A percentile compares a stretch with the other conserved stretches of the same genome.
phyloP scores from a whole-genome alignment of 805 yeast species.

The Cyberlindnera saturnus region DNA sequence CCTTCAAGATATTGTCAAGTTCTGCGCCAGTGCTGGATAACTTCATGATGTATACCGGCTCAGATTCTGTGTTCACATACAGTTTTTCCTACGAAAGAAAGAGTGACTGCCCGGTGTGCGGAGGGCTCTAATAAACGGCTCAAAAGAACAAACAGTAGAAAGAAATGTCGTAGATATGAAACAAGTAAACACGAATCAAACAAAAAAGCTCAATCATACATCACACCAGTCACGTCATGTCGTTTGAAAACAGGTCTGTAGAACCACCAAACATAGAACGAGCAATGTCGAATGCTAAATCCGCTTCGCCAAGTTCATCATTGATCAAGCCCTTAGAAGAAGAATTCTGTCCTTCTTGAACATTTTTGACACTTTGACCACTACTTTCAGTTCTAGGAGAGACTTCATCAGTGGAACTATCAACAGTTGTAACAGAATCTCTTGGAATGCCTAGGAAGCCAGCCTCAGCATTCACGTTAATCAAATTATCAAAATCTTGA shows the following conservation, averaged over 20 bases:
- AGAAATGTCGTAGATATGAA: too few relatives aligned
- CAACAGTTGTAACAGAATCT: not conserved
- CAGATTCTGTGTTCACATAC: constrained; percentile 69
- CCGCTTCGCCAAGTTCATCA: constrained; percentile 11
- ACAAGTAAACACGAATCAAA: too few relatives aligned
- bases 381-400: constrained; percentile 16
- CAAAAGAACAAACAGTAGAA: not conserved
- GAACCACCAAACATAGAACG: constrained; percentile 23
- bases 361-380: not conserved
- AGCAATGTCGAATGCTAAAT: constrained; percentile 22
- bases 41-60: constrained; percentile 85
- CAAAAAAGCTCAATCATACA: not conserved
- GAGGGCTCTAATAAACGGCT: constrained; percentile 26
- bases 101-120: constrained; percentile 74
- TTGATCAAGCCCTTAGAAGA: not conserved
- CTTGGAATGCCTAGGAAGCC: not conserved
- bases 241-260: not conserved
- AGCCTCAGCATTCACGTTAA: not conserved
- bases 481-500: constrained; percentile 8
- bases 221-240: not conserved
- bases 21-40: constrained; percentile 62
- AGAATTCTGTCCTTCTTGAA: not conserved
- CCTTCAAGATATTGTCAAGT: constrained; percentile 70
- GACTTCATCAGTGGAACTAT: constrained; percentile 11
- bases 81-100: constrained; percentile 59